phyloP scores from a whole-genome alignment of 306 rosid species.

The Begonia loranthoides region DNA sequence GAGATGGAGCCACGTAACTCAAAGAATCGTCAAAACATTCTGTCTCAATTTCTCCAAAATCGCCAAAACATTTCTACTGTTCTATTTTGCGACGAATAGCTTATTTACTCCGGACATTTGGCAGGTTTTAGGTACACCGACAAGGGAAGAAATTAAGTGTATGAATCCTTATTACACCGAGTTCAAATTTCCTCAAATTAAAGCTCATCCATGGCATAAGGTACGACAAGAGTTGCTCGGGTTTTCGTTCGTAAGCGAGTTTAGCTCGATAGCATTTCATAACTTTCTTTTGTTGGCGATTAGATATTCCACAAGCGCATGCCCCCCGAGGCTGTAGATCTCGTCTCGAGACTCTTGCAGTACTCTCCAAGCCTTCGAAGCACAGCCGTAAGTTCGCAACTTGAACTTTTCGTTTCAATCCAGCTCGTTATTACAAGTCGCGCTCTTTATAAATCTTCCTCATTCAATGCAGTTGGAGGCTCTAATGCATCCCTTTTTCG shows the following conservation, averaged over 20 bases:
- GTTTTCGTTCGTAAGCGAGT: no score
- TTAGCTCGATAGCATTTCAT: no score
- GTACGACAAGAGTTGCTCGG: conserved; percentile 17
- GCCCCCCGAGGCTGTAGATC: conserved; percentile 99
- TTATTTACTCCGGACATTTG: neutral
- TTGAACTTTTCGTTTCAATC: neutral
- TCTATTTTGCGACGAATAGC: no score
- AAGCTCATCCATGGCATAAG: conserved; percentile 99
- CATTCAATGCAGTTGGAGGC: conserved; percentile 62
- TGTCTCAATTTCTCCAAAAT: no score
- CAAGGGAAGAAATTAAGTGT: conserved; percentile 97
- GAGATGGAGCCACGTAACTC: no score
- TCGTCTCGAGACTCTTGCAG: conserved; percentile 85
- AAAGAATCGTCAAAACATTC: no score
- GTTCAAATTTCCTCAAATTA: conserved; percentile 94
- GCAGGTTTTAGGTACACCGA: conserved; percentile 94
- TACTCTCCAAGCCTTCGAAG: conserved; percentile 92
- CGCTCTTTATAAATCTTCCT: neutral
- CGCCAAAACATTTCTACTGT: no score
- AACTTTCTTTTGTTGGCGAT: neutral
- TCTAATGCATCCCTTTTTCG: conserved; percentile 82
- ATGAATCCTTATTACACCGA: conserved; percentile 98
- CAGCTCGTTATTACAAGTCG: neutral
- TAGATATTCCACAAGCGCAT: conserved; percentile 93
- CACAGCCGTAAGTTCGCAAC: conserved; percentile 53